Evolutionary conservation across 345 rosid genomes (phyloP), one percentile per base, ranked within the genome.

Genomic region (Zanthoxylum bungeanum): DNA sequence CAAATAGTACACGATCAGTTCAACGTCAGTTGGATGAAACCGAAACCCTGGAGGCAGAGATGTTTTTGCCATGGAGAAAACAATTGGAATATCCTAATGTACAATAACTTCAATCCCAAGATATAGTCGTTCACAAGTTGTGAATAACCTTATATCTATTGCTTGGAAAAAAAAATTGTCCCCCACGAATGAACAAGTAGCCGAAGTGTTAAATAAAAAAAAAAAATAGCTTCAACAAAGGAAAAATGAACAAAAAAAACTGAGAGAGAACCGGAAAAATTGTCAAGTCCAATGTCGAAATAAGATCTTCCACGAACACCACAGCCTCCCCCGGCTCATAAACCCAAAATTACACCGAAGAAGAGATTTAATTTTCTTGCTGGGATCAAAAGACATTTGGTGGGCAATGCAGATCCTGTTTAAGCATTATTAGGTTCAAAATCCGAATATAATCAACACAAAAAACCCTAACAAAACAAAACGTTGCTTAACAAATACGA

Each of bases 11-110:
- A 51, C 82, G 25, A 91, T 76, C 44, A 94, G 80, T 70, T 94
- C 98, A 0, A 70, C 91, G 71, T 91, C 93, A 63, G 91, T 90
- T 0, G 98, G 98, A 68, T 86, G 92, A 73, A 94, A 94, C 11
- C 96, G 84, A 71, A 91, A 83, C 19, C 98, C 98, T 9, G 97
- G 97, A 49, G 79, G 67, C 44, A 82, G 70, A 2, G n/a, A 33
- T 6, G 36, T 67, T 10, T 70, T 85, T 33, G 72, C 88, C 97
- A 90, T 85, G 10, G 34, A 12, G 47, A 70, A 49, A 50, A 56
- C 42, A 70, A 60, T 51, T 28, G n/a, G 34, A 6, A 59, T 30
- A 40, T 62, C 34, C 73, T 68, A 75, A 71, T 67, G 70, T 39
- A 40, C 49, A 68, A 37, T 57, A 70, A 72, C 12, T 30, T 7